These are phyloP conservation scores for Cornus controversa DNA, from an alignment of 148 eudicot species.

Conservation along the genomic window DNA sequence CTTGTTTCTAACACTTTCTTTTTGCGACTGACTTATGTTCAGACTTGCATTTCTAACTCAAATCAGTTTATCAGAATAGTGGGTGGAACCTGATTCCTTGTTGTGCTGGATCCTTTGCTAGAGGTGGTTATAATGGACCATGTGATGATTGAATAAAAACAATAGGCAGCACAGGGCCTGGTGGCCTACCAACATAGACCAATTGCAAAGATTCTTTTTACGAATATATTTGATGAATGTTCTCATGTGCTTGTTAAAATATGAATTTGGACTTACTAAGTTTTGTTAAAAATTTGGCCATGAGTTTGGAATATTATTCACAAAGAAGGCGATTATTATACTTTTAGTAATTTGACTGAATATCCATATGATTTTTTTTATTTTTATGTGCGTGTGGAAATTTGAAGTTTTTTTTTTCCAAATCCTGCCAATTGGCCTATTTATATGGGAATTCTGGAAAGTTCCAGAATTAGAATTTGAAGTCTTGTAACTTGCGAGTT, in stretches of 20 bases:
- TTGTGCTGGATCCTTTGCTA: too few relatives aligned
- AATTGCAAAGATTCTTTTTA: too few relatives aligned
- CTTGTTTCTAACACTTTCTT: too few relatives aligned
- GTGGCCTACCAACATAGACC: background rate
- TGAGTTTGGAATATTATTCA: background rate
- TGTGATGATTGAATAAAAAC: background rate
- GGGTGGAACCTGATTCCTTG: too few relatives aligned
- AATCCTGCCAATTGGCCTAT: background rate
- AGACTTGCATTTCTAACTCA: too few relatives aligned
- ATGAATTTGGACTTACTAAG: too few relatives aligned
- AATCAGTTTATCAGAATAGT: too few relatives aligned
- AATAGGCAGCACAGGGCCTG: background rate
- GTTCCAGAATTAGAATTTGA: background rate
- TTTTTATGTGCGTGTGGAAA: background rate
- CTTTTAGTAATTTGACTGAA: background rate
- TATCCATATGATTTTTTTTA: too few relatives aligned
- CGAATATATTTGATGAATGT: background rate
- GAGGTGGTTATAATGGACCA: background rate
- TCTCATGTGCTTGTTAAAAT: background rate
- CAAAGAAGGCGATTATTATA: background rate
- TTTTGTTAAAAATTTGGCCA: too few relatives aligned
- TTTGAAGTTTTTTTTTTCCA: background rate
- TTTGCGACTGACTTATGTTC: too few relatives aligned
- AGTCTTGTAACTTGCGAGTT: background rate
- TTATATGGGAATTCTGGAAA: background rate